Base-by-base conservation (phyloP, 2,329 filamentous ascomycete genomes). In the Cordyceps tenuipes region DNA sequence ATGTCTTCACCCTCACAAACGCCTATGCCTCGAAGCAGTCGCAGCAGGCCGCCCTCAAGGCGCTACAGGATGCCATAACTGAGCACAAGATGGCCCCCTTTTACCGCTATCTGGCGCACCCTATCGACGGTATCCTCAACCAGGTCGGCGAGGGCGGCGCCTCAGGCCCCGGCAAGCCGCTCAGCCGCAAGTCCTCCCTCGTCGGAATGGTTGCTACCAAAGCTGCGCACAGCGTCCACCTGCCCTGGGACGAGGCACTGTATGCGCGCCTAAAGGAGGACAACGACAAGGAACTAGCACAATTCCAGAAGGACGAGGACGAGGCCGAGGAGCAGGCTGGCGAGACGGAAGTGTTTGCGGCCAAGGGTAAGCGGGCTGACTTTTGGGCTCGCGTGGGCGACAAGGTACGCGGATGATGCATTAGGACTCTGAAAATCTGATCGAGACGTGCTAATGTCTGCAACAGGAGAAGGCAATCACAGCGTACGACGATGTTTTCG, bases 361-460 rank as follows among this genome's bases (percentile, higher is more conserved):
- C 92, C 66, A 86, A 89, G 75, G 92, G 92, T 67, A 97, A 97
- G 82, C 84, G 92, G 68, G 94, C 94, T 62, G 94, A 99, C 75
- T 95, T 96, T 75, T 97, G 90, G 83, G 93, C 95, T 62, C 85
- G 91, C 66, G 90, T 97, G 64, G 93, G 92, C 67, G 94, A 99
- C 78, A 97, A 97, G 87, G 91, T 92, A 74, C 63, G 73, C 66
- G 17, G 19, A 36, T 48, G 29, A 17, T 15, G 4, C 13, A 36
- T 36, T n/a, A 10, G 1, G 6, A 23, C 3, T 8, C 4, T 29
- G 2, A 2, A 2, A 17, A 7, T 13, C 10, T 9, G 13, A 26
- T 31, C 39, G 9, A 36, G 39, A 8, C 19, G 9, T 50, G 54
- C 66, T 71, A 62, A 68, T 63, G 21, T 1, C 26, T 26, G 15